Evolutionary conservation across 1,284 basidiomycete species (phyloP), one percentile per base, ranked within the genome.

Genomic region (Puccinia horiana): DNA sequence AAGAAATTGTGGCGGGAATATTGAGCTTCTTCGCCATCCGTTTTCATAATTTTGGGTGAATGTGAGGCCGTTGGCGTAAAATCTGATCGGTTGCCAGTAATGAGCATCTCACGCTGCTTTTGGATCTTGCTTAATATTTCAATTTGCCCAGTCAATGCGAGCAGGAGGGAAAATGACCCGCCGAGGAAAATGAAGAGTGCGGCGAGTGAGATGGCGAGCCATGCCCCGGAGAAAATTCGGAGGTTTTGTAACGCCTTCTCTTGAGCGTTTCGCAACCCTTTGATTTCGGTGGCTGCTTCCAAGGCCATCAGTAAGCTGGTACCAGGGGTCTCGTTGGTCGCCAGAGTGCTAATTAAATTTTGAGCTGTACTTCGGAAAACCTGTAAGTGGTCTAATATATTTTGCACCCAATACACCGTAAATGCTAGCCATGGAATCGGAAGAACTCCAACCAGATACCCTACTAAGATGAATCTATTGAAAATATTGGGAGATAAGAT

Each of bases 351-450:
- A 18, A 81, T 81, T 54, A 81, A 61, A 9, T 61, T 35, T 44
- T 81, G 40, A 16, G 67, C 37, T 26, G 52, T 80, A 23, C 11
- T 58, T 26, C 69, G 49, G 56, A 80, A 80, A 29, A 14, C 52
- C 29, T 54, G 47, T 11, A 80, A 40, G 12, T 40, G 65, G 9
- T 70, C 47, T 40, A 69, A 35, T 32, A 80, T 73, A 2, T 58
- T 70, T 29, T 80, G 67, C 4, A 80, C 78, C 78, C 78, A 80
- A 58, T 80, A 80, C 0, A 80, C 78, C 12, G 78, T 80, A 52
- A 80, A 80, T 35, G 42, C 54, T 26, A 80, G 67, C 47, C 67
- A 80, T 35, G 78, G 78, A 20, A 80, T 58, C 8, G 78, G 78
- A n/a, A 80, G 35, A 3, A 80, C 35, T 32, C 78, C 78, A 16